Evolutionary conservation across 1,284 basidiomycete species (phyloP).

Genomic region (Melampsora americana): DNA sequence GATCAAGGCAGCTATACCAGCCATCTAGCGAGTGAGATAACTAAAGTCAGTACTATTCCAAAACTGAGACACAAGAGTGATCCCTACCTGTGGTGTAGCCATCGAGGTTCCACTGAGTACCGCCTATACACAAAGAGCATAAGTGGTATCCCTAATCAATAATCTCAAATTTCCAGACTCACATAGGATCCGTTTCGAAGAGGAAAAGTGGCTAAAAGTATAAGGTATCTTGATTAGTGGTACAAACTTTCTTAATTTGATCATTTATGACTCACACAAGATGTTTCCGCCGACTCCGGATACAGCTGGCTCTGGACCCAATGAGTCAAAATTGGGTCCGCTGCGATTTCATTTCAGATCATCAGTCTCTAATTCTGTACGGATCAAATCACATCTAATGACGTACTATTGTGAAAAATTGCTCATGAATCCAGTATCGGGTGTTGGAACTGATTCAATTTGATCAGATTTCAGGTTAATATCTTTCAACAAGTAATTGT

Average conservation of each 20-base stretch:
- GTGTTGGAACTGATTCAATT: no score
- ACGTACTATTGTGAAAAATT: no score
- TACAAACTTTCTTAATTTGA: background rate
- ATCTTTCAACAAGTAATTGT: no score
- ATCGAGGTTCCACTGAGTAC: constrained; percentile 41
- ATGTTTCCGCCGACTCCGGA: constrained; percentile 33
- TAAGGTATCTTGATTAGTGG: background rate
- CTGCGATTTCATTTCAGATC: background rate
- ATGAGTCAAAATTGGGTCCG: constrained; percentile 41
- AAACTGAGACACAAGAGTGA: no score
- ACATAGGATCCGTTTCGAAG: constrained; percentile 33
- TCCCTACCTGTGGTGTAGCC: constrained; percentile 36
- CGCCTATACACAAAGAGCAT: constrained; percentile 15
- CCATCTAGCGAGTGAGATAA: constrained; percentile 11
- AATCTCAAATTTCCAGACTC: background rate
- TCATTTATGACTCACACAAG: constrained; percentile 24
- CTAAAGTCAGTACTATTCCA: background rate
- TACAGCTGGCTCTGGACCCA: constrained; percentile 27
- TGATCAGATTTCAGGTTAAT: background rate
- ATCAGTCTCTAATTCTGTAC: background rate
- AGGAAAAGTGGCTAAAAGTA: constrained; percentile 39
- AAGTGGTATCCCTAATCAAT: background rate
- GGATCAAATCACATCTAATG: background rate
- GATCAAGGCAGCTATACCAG: constrained; percentile 34
- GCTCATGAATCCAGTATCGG: no score